Evolutionary conservation across 169 alveolate species (phyloP).

Genomic region (Plasmodium reichenowi): DNA sequence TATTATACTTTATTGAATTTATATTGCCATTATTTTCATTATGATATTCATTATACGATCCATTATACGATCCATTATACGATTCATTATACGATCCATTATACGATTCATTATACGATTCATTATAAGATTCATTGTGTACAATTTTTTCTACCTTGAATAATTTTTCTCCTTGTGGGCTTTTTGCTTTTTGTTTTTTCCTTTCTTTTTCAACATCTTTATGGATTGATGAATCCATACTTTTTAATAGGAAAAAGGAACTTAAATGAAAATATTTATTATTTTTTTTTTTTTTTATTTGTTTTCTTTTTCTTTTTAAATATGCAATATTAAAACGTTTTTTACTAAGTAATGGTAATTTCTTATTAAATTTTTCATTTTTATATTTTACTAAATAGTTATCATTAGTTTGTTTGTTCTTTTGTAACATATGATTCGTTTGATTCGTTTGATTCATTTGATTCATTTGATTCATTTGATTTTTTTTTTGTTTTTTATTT

Average conservation of each 20-base stretch:
- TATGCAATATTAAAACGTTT: slow-evolving; percentile 33
- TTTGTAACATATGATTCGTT: not conserved
- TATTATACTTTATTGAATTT: not conserved
- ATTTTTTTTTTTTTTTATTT: slow-evolving; percentile 25
- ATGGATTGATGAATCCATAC: slow-evolving; percentile 5
- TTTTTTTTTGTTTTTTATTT: not conserved
- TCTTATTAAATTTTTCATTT: not conserved
- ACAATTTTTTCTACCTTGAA: not conserved
- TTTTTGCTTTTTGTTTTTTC: not conserved
- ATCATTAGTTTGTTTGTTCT: not conserved
- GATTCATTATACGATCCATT: no score
- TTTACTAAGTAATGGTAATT: slow-evolving; percentile 2
- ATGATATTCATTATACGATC: no score
- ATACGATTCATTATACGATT: no score
- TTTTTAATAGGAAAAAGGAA: slow-evolving; percentile 36
- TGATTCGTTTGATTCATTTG: not conserved
- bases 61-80: no score
- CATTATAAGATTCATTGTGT: no score
- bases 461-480: not conserved
- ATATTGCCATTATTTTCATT: not conserved
- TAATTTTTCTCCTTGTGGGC: not conserved
- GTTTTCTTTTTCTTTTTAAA: slow-evolving; percentile 18
- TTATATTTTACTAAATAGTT: not conserved
- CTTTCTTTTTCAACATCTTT: not conserved
- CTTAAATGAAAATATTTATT: slow-evolving; percentile 26